Evolutionary conservation across 2,329 filamentous ascomycete species (phyloP).

Genomic region (Penicillium brasilianum): DNA sequence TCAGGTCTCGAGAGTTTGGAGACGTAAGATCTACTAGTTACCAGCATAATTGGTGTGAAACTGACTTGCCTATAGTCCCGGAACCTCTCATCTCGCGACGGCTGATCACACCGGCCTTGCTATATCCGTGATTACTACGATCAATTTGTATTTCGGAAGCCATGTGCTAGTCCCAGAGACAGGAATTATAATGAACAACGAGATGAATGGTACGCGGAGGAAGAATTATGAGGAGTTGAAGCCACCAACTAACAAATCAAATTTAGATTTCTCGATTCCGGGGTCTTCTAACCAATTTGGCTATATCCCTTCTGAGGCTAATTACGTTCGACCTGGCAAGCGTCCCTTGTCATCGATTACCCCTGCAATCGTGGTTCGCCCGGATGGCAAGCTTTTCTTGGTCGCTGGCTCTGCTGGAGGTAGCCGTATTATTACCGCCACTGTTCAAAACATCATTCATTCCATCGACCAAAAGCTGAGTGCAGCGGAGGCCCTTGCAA

Average conservation of each 20-base stretch:
- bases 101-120: conserved; percentile 76
- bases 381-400: conserved; percentile 69
- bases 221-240: too few species aligned
- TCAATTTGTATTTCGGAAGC: conserved; percentile 86
- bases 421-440: conserved; percentile 80
- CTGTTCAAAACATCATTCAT: conserved; percentile 74
- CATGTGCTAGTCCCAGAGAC: conserved; percentile 79
- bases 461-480: conserved; percentile 69
- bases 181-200: conserved; percentile 75
- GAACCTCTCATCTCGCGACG: conserved; percentile 62
- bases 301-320: conserved; percentile 76
- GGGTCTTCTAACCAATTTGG: conserved; percentile 79
- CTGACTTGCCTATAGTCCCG: conserved; percentile 42
- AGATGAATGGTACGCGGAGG: conserved; percentile 61
- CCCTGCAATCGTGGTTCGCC: conserved; percentile 74
- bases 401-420: conserved; percentile 79
- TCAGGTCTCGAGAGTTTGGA: conserved; percentile 67
- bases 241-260: background rate
- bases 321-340: conserved; percentile 82
- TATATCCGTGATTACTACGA: conserved; percentile 80
- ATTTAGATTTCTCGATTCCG: conserved; percentile 82
- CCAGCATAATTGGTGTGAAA: background rate
- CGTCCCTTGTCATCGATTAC: conserved; percentile 82
- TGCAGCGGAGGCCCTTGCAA: conserved; percentile 64
- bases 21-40: conserved; percentile 48